Evolutionary conservation across 1,139 yeast species (phyloP).

Genomic region (Kurtzmaniella quercitrusa): DNA sequence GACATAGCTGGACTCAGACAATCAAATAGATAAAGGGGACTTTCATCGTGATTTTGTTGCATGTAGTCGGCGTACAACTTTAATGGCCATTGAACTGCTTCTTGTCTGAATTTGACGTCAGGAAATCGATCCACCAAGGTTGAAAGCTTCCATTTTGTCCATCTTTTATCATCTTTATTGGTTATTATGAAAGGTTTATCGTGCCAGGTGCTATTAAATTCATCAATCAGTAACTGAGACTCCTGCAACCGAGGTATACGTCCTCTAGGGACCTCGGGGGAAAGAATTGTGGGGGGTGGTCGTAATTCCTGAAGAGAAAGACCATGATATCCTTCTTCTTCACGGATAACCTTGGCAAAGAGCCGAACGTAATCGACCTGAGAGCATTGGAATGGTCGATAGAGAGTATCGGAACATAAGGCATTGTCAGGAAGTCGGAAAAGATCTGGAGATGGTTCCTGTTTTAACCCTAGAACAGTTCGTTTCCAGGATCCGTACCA

Average conservation of each 20-base stretch:
- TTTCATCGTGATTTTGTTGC: conserved; percentile 63
- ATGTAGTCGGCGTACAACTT: conserved; percentile 59
- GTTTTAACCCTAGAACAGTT: conserved; percentile 44
- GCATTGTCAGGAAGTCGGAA: conserved; percentile 33
- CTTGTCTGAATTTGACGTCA: conserved; percentile 68
- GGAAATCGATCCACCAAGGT: conserved; percentile 52
- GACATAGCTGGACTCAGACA: conserved; percentile 66
- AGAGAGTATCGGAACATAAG: conserved; percentile 56
- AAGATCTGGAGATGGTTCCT: conserved; percentile 23
- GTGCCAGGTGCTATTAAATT: conserved; percentile 45
- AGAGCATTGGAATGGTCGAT: conserved; percentile 76
- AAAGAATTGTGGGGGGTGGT: conserved; percentile 4
- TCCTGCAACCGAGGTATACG: conserved; percentile 48
- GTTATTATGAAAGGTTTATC: conserved; percentile 67
- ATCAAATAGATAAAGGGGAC: conserved; percentile 81
- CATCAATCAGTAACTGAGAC: conserved; percentile 30
- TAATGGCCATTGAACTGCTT: conserved; percentile 78
- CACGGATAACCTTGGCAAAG: conserved; percentile 44
- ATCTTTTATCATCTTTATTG: conserved; percentile 31
- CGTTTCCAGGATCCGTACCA: conserved; percentile 85
- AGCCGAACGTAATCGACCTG: conserved; percentile 55
- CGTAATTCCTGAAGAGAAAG: conserved; percentile 15
- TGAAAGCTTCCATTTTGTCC: conserved; percentile 68
- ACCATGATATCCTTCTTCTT: conserved; percentile 35
- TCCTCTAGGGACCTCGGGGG: conserved; percentile 22